Percentiles rank a stretch among this genome's conserved stretches.
Evolutionary conservation across 441 rosid genomes (phyloP).

Genomic region (Erodium moschatum): DNA sequence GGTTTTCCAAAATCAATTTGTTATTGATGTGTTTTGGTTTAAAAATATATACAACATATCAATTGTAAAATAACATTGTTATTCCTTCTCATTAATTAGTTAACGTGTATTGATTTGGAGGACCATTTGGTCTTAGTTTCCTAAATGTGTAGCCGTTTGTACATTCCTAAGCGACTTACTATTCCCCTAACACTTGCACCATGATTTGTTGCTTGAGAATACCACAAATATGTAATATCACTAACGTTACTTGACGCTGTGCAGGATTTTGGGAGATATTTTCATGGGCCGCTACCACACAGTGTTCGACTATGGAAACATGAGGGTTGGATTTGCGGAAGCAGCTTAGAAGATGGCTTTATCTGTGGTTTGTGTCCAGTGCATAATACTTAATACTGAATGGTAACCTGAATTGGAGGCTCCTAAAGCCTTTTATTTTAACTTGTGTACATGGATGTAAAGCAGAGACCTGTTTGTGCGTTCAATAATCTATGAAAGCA

Average conservation of each 20-base stretch:
- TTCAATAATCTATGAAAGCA: background rate
- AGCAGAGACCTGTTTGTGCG: background rate
- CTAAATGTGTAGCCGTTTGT: no score
- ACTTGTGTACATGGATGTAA: background rate
- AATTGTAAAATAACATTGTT: no score
- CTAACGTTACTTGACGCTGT: background rate
- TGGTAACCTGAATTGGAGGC: background rate
- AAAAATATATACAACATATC: no score
- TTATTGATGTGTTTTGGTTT: no score
- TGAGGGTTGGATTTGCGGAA: background rate
- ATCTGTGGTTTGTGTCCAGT: background rate
- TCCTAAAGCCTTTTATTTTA: background rate
- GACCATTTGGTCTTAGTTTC: no score
- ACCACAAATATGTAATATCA: background rate
- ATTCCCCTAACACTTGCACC: background rate
- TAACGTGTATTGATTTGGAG: no score
- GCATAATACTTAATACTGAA: background rate
- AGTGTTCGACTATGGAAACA: slow-evolving; percentile 29
- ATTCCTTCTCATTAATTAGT: no score
- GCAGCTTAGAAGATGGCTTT: background rate
- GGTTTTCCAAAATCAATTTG: no score
- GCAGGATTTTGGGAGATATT: slow-evolving; percentile 18
- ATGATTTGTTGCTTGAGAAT: background rate
- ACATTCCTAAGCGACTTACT: no score
- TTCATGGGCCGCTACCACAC: slow-evolving; percentile 49